phyloP scores from a whole-genome alignment of 257 asterid genomes.

The Capsicum baccatum region DNA sequence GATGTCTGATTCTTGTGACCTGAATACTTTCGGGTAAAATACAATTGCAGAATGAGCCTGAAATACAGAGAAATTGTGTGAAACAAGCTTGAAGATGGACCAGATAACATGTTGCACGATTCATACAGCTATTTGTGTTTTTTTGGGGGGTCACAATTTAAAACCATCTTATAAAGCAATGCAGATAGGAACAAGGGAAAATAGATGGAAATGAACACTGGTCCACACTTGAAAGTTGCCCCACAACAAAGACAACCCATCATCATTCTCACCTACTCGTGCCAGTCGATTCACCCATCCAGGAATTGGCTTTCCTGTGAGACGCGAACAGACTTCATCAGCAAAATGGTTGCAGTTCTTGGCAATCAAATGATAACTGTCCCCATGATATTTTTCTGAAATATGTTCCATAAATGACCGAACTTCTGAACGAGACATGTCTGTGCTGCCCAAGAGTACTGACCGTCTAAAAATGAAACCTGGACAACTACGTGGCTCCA shows the following conservation, averaged over 20 bases:
- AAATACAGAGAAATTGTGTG: slow-evolving; percentile 31
- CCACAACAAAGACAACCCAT: neutral
- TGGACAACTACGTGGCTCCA: slow-evolving; percentile 89
- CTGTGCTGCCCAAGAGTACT: slow-evolving; percentile 75
- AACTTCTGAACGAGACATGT: slow-evolving; percentile 75
- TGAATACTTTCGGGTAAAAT: slow-evolving; percentile 85
- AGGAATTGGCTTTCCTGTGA: slow-evolving; percentile 85
- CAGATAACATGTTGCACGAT: slow-evolving; percentile 16
- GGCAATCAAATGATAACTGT: slow-evolving; percentile 81
- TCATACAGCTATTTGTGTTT: neutral
- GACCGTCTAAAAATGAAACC: slow-evolving; percentile 87
- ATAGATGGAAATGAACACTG: neutral
- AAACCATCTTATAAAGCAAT: slow-evolving; percentile 19
- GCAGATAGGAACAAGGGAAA: slow-evolving; percentile 14
- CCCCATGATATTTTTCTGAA: slow-evolving; percentile 77
- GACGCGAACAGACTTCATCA: slow-evolving; percentile 70
- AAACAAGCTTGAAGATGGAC: slow-evolving; percentile 23
- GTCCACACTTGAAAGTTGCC: slow-evolving; percentile 10
- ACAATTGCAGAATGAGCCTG: slow-evolving; percentile 93
- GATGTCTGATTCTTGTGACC: slow-evolving; percentile 62
- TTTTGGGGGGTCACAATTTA: neutral
- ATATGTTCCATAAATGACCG: slow-evolving; percentile 79
- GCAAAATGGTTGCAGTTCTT: slow-evolving; percentile 96
- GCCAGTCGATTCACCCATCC: slow-evolving; percentile 97
- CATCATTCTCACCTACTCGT: slow-evolving; percentile 63